Evolutionary conservation across 140 eudicot genomes (phyloP), one percentile per base, ranked within the genome.

Genomic region (Cichorium intybus): DNA sequence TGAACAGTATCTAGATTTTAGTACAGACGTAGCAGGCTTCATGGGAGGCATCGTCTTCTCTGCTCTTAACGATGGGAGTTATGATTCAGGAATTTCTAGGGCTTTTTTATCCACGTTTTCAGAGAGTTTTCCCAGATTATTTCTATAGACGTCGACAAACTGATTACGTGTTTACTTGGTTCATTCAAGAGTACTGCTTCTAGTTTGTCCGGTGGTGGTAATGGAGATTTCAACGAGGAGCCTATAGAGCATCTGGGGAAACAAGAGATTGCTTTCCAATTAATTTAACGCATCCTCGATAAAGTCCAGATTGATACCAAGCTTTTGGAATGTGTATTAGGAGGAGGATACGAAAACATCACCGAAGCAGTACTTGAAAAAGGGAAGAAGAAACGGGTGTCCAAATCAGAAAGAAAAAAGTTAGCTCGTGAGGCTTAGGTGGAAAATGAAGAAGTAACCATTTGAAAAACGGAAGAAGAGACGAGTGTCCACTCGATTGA

Each of bases 291-390:
- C 3, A 60, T 86, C 58, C 71, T 89, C 68, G 78, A 81, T 74
- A 86, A 77, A 80, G 91, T 77, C 51, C 62, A 77, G 46, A 62
- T 89, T 55, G 97, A 94, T 69, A 51, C 85, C 23, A 52, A 74
- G 66, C 82, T 94, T 59, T 55, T 89, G 80, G 96, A 94, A 69
- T 89, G 85, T 41, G 85, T 94, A 62, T n/a, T n/a, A 0, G 92
- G 97, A 22, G 88, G 80, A 0, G 99, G 97, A 8, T 93, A 81
- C 67, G 99, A 95, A 17, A 93, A 88, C 75, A 74, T 83, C 3
- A 93, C 95, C 1, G 95, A 93, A 49, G 95, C 86, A 75, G 71
- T 61, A 5, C 12, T 93, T 0, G 85, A 85, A 52, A 84, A 83
- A 55, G 69, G 60, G 46, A 88, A 88, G 67, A 86, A 64, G 71